Evolutionary conservation across 2,329 filamentous ascomycete genomes (phyloP).

Genomic region (Elsinoe australis): DNA sequence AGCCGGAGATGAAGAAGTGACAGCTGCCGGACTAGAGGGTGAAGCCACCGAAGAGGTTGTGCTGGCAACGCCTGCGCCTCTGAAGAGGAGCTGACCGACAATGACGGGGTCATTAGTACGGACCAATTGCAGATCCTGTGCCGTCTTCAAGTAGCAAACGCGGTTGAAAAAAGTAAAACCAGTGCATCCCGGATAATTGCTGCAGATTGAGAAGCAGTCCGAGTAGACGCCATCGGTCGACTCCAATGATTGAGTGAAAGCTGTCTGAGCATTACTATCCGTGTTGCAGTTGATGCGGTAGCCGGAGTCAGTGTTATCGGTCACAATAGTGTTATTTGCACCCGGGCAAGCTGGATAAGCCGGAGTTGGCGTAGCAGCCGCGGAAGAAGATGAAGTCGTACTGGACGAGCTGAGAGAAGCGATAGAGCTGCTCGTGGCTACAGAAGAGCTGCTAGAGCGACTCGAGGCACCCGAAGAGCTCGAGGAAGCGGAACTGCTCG

Average conservation of each 20-base stretch:
- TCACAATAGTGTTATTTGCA: slow-evolving; percentile 7
- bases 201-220: neutral
- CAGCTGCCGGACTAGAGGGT: neutral
- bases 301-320: neutral
- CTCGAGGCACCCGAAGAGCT: too few relatives aligned
- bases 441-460: neutral
- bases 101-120: neutral
- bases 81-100: slow-evolving; percentile 1
- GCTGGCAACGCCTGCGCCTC: neutral
- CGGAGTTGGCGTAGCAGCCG: neutral
- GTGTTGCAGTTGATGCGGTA: slow-evolving; percentile 13
- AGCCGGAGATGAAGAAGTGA: neutral
- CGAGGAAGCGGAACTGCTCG: too few relatives aligned
- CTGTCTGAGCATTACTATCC: neutral
- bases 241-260: slow-evolving; percentile 2
- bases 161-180: slow-evolving; percentile 9
- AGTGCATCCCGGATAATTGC: neutral
- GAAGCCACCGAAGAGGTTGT: neutral
- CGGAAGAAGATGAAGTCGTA: neutral
- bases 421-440: neutral
- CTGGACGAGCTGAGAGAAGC: neutral
- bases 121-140: neutral
- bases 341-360: slow-evolving; percentile 12
- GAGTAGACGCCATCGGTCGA: neutral
- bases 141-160: slow-evolving; percentile 6